Evolutionary conservation across 495 filamentous ascomycete genomes (phyloP), one percentile per base, ranked within the genome.

Genomic region (Penicillium soppii): DNA sequence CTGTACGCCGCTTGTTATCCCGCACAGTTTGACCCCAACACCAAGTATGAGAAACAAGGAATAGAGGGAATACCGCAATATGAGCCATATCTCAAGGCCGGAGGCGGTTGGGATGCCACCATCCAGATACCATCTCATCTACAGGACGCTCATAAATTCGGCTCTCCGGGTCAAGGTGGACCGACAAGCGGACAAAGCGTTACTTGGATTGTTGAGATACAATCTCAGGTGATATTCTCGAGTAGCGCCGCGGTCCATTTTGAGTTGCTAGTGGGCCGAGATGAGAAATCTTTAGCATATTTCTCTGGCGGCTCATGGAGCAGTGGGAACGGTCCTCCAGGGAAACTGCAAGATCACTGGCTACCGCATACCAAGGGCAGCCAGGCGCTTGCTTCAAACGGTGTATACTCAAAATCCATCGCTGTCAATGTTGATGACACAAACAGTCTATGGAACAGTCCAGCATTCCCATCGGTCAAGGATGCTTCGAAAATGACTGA

Each of bases 81-180:
- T 67, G 94, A 98, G 64, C 92, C 94, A 10, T 89, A 96, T 67
- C 82, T 98, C 56, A 98, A 97, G 71, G 91, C 94, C 19, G 95
- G 90, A 13, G 91, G 89, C 16, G 84, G 74, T 45, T 98, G 90
- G 86, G 82, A 82, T 62, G 86, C 89, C 22, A 77, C 76, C 39
- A 82, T 98, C 45, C 78, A 81, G 7, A 82, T 97, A 4, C 92
- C 92, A 2, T 80, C 88, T 38, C 67, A 47, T 75, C 76, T 57
- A 30, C 66, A 41, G 35, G 65, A 37, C 61, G 69, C 40, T 17
- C 53, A 61, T 48, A 55, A 56, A 19, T 50, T 50, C 17, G 56
- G 49, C 25, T 58, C 52, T 30, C 46, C 36, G 9, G 59, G 62
- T 23, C 59, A 58, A 7, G 7, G 36, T 6, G 58, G 42, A 13